phyloP scores from a whole-genome alignment of 2,329 filamentous ascomycete species.

The Chaetomiaceae sp. region DNA sequence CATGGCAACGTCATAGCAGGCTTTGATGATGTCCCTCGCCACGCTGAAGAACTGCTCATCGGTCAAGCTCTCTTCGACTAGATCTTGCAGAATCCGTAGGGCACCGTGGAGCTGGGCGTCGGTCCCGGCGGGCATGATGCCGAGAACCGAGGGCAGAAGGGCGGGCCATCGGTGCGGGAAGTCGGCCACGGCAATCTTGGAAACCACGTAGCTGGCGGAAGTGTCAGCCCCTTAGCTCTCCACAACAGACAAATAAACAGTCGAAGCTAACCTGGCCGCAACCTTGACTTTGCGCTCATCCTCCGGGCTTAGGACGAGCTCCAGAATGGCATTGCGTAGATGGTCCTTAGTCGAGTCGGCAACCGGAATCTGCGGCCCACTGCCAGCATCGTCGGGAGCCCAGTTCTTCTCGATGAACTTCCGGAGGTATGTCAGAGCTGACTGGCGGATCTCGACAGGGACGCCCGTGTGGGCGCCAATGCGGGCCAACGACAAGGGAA shows the following conservation, averaged over 20 bases:
- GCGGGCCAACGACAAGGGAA: conserved; percentile 73
- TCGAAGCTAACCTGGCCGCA: conserved; percentile 66
- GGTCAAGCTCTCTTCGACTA: conserved; percentile 89
- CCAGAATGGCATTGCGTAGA: conserved; percentile 69
- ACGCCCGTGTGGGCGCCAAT: conserved; percentile 75
- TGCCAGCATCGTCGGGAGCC: conserved; percentile 71
- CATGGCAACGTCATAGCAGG: conserved; percentile 76
- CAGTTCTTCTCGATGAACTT: conserved; percentile 81
- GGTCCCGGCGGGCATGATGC: conserved; percentile 68
- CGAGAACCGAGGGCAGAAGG: conserved; percentile 75
- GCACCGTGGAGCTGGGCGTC: conserved; percentile 85
- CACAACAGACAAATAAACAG: background rate
- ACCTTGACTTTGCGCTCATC: conserved; percentile 82
- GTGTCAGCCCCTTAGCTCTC: conserved; percentile 12
- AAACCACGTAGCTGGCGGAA: conserved; percentile 61
- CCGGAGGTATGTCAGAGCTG: conserved; percentile 74
- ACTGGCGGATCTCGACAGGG: conserved; percentile 71
- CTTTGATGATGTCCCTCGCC: conserved; percentile 77
- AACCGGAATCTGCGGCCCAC: conserved; percentile 62
- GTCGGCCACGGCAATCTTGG: conserved; percentile 89
- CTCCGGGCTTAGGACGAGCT: conserved; percentile 68
- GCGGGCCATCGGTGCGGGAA: conserved; percentile 95
- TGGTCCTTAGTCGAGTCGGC: conserved; percentile 68
- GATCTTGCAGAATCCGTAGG: conserved; percentile 78
- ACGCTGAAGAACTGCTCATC: conserved; percentile 94